Evolutionary conservation across 768 basidiomycete genomes (phyloP).

Genomic region (Russula sp.): DNA sequence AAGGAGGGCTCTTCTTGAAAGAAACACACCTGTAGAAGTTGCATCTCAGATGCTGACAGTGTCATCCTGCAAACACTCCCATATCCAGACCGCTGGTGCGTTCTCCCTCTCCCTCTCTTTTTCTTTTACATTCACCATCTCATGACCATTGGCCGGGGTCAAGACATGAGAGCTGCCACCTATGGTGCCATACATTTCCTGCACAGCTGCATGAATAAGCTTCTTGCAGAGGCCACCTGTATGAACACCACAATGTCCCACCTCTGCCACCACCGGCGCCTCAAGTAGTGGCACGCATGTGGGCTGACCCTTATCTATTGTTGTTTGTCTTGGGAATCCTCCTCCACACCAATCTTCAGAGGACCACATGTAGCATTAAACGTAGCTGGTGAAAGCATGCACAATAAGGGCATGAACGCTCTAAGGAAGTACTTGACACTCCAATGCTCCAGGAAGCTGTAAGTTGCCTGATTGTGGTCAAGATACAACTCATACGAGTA

Average conservation of each 20-base stretch:
- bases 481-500: constrained; percentile 90
- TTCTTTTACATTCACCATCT: constrained; percentile 8
- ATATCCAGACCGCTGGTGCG: constrained; percentile 21
- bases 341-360: constrained; percentile 47
- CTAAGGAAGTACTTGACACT: constrained; percentile 82
- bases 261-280: constrained; percentile 31
- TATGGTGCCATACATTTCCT: constrained; percentile 42
- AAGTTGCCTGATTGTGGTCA: constrained; percentile 77
- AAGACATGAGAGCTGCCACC: constrained; percentile 24
- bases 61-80: constrained; percentile 26
- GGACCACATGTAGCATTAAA: constrained; percentile 63
- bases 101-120: constrained; percentile 21
- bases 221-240: constrained; percentile 58
- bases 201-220: constrained; percentile 71
- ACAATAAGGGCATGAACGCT: constrained; percentile 78
- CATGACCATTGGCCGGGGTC: constrained; percentile 25
- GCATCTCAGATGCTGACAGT: constrained; percentile 32
- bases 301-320: constrained; percentile 9
- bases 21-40: constrained; percentile 69
- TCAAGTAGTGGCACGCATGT: constrained; percentile 8
- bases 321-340: constrained; percentile 34
- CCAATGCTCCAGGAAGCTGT: constrained; percentile 73
- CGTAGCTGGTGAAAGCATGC: constrained; percentile 63
- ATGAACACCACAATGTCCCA: constrained; percentile 33
- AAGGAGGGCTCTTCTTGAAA: not conserved